Percentiles rank a stretch among this genome's conserved stretches.
Evolutionary conservation across 2,329 filamentous ascomycete species (phyloP).

Genomic region (Fusarium euwallaceae): DNA sequence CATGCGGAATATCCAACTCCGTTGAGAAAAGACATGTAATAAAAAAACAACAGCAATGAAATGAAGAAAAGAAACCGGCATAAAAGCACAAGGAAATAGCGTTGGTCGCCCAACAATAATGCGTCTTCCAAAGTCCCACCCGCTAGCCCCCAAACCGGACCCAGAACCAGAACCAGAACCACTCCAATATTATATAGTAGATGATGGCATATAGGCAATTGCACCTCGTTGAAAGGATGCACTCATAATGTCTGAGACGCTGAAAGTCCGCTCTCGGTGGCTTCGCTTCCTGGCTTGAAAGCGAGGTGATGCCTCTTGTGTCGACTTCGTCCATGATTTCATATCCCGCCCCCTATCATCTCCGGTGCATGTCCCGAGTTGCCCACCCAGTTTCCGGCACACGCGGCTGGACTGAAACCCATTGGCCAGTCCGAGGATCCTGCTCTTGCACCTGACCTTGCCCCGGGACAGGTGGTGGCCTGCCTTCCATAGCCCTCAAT

Average conservation of each 20-base stretch:
- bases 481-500: slow-evolving; percentile 60
- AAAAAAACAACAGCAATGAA: slow-evolving; percentile 25
- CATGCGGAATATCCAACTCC: slow-evolving; percentile 37
- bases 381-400: slow-evolving; percentile 55
- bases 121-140: slow-evolving; percentile 46
- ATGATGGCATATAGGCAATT: slow-evolving; percentile 11
- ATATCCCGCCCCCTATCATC: slow-evolving; percentile 38
- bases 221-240: neutral
- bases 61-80: slow-evolving; percentile 19
- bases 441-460: slow-evolving; percentile 50
- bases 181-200: slow-evolving; percentile 43
- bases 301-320: slow-evolving; percentile 10
- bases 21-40: slow-evolving; percentile 13
- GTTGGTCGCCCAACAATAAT: slow-evolving; percentile 47
- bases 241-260: slow-evolving; percentile 2
- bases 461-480: slow-evolving; percentile 42
- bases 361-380: slow-evolving; percentile 46
- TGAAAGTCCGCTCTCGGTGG: slow-evolving; percentile 11
- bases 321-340: slow-evolving; percentile 1
- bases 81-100: slow-evolving; percentile 32
- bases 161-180: slow-evolving; percentile 33
- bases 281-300: slow-evolving; percentile 5
- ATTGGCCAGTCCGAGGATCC: slow-evolving; percentile 54
- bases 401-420: slow-evolving; percentile 50
- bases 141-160: slow-evolving; percentile 34